Percentiles rank a stretch among this genome's conserved stretches.
Conservation (phyloP, 768 basidiomycete species). For the Macrolepiota dolichaula region DNA sequence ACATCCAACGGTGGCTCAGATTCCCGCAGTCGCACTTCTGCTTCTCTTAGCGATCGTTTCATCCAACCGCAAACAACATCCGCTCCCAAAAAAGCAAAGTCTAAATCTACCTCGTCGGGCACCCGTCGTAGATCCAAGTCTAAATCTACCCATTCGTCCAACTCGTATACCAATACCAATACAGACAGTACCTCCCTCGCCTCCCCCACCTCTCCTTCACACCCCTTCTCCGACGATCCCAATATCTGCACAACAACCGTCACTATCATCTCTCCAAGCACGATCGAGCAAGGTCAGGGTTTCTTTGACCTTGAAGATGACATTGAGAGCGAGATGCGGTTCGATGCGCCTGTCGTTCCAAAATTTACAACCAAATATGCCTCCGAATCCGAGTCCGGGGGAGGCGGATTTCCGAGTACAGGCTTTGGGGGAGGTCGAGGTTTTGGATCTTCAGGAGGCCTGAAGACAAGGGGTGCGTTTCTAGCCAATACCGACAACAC, state of each 20-base stretch:
- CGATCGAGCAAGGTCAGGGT: slow-evolving; percentile 26
- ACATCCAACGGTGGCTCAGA: slow-evolving; percentile 45
- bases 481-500: neutral
- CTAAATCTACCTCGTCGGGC: slow-evolving; percentile 2
- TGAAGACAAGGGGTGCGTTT: neutral
- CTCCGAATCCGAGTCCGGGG: neutral
- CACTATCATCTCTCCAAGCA: slow-evolving; percentile 25
- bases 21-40: slow-evolving; percentile 59
- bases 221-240: slow-evolving; percentile 16
- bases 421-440: slow-evolving; percentile 6
- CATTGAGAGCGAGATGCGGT: slow-evolving; percentile 13
- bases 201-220: slow-evolving; percentile 37
- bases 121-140: slow-evolving; percentile 19
- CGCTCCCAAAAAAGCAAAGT: slow-evolving; percentile 7
- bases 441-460: neutral
- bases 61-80: slow-evolving; percentile 10
- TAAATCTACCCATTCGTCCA: slow-evolving; percentile 32
- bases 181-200: slow-evolving; percentile 38
- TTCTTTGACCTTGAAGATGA: slow-evolving; percentile 34
- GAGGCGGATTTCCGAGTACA: slow-evolving; percentile 7
- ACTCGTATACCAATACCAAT: slow-evolving; percentile 38
- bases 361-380: neutral
- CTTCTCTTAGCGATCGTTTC: slow-evolving; percentile 32
- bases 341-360: slow-evolving; percentile 1
- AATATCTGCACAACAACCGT: slow-evolving; percentile 10